Evolutionary conservation across 108 stramenopile species (phyloP).

Genomic region (Skeletonema costatum): DNA sequence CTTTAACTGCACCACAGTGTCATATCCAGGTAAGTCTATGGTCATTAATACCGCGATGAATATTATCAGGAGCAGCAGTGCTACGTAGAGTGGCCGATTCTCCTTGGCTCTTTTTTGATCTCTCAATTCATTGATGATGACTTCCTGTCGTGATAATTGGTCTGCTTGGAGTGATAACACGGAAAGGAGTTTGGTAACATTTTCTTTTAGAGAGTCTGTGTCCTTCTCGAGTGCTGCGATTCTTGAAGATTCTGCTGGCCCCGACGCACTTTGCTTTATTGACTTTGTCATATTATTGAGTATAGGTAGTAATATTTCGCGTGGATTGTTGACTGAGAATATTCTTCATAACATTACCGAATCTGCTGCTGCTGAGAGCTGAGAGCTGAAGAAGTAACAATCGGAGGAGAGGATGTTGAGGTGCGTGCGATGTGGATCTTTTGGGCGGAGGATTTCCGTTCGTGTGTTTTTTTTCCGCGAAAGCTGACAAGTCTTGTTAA

Average conservation of each 20-base stretch:
- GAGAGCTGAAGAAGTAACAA: too few species aligned
- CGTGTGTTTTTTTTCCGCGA: too few species aligned
- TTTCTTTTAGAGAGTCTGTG: constrained; percentile 2
- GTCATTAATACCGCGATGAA: neutral
- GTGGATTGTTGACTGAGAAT: too few species aligned
- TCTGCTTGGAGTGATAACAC: constrained; percentile 9
- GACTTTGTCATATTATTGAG: neutral
- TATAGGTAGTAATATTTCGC: too few species aligned
- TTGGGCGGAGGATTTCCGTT: too few species aligned
- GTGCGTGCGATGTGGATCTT: too few species aligned
- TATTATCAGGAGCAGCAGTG: neutral
- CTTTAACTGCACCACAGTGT: constrained; percentile 13
- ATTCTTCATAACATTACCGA: too few species aligned
- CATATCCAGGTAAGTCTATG: neutral
- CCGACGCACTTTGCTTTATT: neutral
- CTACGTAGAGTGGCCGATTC: neutral
- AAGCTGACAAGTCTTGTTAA: too few species aligned
- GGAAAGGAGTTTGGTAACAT: constrained; percentile 19
- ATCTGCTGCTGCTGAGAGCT: too few species aligned
- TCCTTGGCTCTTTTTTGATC: constrained; percentile 1
- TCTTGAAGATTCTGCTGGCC: neutral
- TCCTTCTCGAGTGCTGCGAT: constrained; percentile 14
- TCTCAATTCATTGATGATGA: constrained; percentile 10
- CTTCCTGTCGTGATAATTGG: constrained; percentile 12
- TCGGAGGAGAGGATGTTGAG: too few species aligned